Conservation (phyloP, 176 grass and related monocot species). For the Lolium rigidum region DNA sequence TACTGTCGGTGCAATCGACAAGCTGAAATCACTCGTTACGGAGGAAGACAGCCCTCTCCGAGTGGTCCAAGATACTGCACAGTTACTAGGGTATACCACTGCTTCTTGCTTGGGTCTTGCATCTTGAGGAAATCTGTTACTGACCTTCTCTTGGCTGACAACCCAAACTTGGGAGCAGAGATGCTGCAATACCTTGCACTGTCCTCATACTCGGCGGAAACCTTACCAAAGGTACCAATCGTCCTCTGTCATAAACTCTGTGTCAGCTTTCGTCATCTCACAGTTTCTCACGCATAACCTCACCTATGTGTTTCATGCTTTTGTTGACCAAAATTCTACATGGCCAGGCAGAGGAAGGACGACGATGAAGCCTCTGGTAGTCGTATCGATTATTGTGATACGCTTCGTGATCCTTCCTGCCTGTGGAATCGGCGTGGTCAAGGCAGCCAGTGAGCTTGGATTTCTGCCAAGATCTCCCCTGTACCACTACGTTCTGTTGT, state of each 20-base stretch:
- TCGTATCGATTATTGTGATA: constrained; percentile 43
- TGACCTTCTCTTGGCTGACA: not conserved
- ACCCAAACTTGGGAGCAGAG: constrained; percentile 42
- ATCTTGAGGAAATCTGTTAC: not conserved
- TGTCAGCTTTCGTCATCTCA: not conserved
- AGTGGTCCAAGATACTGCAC: constrained; percentile 51
- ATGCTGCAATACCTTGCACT: constrained; percentile 63
- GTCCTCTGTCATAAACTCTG: not conserved
- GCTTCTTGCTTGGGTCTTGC: not conserved
- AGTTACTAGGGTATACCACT: constrained; percentile 44
- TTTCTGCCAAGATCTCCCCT: constrained; percentile 65
- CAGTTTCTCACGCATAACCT: not conserved
- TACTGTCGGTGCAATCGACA: constrained; percentile 32
- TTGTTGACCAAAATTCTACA: not conserved
- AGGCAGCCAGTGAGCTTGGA: constrained; percentile 52
- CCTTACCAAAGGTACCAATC: constrained; percentile 52
- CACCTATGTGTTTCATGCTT: not conserved
- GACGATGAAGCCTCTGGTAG: not conserved
- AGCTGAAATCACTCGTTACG: constrained; percentile 53
- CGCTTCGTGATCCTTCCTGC: constrained; percentile 50
- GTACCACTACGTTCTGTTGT: constrained; percentile 60
- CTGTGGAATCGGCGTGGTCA: constrained; percentile 57
- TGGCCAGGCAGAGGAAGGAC: constrained; percentile 28
- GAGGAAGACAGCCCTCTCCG: constrained; percentile 45
- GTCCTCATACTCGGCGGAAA: constrained; percentile 73